A percentile compares a stretch with the other conserved stretches of the same genome.
Conservation (phyloP, 495 filamentous ascomycete genomes). For the Podospora bellae-mahoneyi region DNA sequence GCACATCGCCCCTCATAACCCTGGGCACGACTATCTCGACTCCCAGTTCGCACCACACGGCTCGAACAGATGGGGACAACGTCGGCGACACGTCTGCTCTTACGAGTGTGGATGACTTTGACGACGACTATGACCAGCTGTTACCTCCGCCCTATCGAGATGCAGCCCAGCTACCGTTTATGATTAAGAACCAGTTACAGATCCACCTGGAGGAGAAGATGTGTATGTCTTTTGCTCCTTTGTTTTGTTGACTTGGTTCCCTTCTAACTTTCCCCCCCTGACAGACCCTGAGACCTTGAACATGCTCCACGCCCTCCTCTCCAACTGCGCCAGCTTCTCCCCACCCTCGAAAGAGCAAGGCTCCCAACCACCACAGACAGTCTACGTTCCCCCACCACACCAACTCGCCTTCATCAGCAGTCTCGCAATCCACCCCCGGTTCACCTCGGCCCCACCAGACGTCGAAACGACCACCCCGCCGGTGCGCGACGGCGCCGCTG, state of each 20-base stretch:
- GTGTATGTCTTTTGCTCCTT: constrained; percentile 44
- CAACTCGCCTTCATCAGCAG: constrained; percentile 67
- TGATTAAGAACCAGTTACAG: constrained; percentile 60
- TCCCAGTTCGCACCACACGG: constrained; percentile 9
- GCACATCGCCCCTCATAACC: constrained; percentile 26
- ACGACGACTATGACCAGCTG: not conserved
- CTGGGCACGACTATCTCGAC: constrained; percentile 22
- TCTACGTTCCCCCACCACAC: constrained; percentile 47
- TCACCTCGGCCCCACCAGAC: constrained; percentile 50
- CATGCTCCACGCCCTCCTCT: constrained; percentile 63
- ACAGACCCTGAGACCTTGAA: constrained; percentile 66
- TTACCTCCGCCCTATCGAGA: constrained; percentile 43
- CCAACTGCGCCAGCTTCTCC: constrained; percentile 45
- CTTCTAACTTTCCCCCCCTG: not conserved
- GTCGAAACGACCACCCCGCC: constrained; percentile 22
- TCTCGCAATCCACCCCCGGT: constrained; percentile 64
- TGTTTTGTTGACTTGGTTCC: not conserved
- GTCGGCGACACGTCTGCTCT: not conserved
- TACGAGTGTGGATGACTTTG: not conserved
- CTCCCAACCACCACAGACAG: constrained; percentile 26
- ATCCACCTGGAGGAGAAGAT: constrained; percentile 76
- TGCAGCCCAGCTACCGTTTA: constrained; percentile 54
- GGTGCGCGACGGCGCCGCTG: constrained; percentile 37
- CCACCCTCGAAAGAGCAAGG: constrained; percentile 26
- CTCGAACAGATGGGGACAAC: constrained; percentile 14